Evolutionary conservation across 192 early-diverging fungal species (phyloP), one percentile per base, ranked within the genome.

Genomic region (Diversispora epigaea): DNA sequence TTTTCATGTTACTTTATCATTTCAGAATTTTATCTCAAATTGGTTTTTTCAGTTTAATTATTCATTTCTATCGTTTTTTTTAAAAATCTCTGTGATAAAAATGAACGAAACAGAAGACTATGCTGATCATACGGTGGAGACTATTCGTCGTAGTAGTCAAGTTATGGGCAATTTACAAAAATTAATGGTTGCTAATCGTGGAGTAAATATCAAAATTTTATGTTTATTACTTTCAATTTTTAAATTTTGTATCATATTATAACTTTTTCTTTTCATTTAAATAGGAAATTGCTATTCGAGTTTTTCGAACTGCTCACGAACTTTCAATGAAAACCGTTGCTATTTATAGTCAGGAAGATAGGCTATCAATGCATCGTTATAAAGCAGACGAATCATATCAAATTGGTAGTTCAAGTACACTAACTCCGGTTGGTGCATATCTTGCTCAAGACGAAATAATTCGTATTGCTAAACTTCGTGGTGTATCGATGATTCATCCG

Each of bases 301-400:
- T 98, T 79, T 94, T 97, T 80, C 90, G 95, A 69, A 93, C 95
- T 8, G 94, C 93, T 0, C 93, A 96, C 80, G 93, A 96, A 84
- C 86, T 97, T 43, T 91, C 95, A 68, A 88, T 97, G 88, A 89
- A 87, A 76, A 92, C 95, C 60, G 89, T 97, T 11, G 92, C 93
- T 43, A 85, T 97, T 70, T 99, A 92, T 82, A 92, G 93, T 4
- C 86, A 94, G 80, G 96, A 96, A 80, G 96, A 98, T 84, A 83
- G 94, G 70, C 86, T 96, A 55, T 87, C 86, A 14, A 95, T 95
- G 93, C 95, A 97, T 82, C 89, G 94, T 40, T 94, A 95, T 85
- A 95, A 94, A 85, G 96, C 97, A 11, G 94, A 97, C 81, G 94
- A 98, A 83, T 91, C 94, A 4, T 98, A 93, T 88, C 95, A 96